Evolutionary conservation across 2,329 filamentous ascomycete species (phyloP), one percentile per base, ranked within the genome.

Genomic region (Penicillium polonicum): DNA sequence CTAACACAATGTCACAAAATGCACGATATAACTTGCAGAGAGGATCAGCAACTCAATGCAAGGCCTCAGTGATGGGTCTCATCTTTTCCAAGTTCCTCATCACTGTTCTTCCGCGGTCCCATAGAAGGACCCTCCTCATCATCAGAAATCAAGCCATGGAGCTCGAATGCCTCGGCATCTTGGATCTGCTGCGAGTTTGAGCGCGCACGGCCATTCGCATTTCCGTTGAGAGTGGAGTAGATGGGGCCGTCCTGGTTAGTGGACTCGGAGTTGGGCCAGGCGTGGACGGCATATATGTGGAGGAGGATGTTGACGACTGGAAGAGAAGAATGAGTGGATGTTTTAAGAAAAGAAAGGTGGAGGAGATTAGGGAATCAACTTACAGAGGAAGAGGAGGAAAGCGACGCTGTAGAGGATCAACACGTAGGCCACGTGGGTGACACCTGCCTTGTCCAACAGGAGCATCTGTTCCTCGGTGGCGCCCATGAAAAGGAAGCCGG

Each of bases 401-500:
- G 93, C 88, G 51, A 97, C 81, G 68, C 91, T 96, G 81, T 89
- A 97, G 10, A 97, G 79, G 52, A 97, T 92, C 27, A 99, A 82
- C 41, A 97, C 86, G 74, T 97, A 99, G 5, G 92, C 88, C 42
- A 97, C 90, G 70, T 95, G 91, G 27, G 92, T 92, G 68, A 97
- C 87, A 58, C 87, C 83, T 0, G 90, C 88, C 39, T 85, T 80
- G 41, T 85, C 82, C 5, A 97, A 80, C 2, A 97, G 80, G 23
- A 81, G 70, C 90, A 97, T 96, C 76, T 97, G 94, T 77, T 99
- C 92, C 73, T 97, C 94, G 0, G 92, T 97, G 17, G 94, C 93
- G 33, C 91, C 90, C 92, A 97, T 96, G 79, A 99, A 99, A 41
- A 99, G 82, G 78, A 97, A 96, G 1, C 94, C 94, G 4, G 92